Evolutionary conservation across 208 protist species (phyloP), one percentile per base, ranked within the genome.

Genomic region (Leishmania turanica): DNA sequence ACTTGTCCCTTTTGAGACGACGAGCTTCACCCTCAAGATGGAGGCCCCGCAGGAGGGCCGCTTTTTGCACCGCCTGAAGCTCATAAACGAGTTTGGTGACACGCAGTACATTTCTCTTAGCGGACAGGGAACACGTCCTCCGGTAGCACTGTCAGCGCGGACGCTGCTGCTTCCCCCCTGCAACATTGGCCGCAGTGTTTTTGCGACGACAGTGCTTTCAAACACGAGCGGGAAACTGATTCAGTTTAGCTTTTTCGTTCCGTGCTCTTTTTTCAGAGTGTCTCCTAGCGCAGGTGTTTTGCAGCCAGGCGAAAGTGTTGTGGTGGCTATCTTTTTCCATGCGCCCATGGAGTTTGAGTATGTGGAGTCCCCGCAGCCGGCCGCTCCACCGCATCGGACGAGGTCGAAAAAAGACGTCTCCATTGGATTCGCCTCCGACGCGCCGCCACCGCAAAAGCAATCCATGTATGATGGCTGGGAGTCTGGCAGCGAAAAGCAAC

Each of bases 1-100:
- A n/a, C 77, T 86, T 8, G 73, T 68, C 31, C 82, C 82, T 11
- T 60, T 64, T 54, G 82, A 86, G 64, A 86, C 73, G 11, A 72
- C 74, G 0, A 71, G 51, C 45, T 86, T 86, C 56, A 80, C 60
- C 1, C 34, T 86, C 24, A 79, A 80, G 47, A 69, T 86, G 13
- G 82, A 82, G 49, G 77, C 78, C 34, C 82, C 82, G 8, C 82
- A 86, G 42, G 80, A 80, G 49, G 82, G 82, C 1, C 77, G 82
- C 8, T 86, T 86, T 82, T 86, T 75, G 31, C 82, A 86, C 34
- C 72, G 78, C 27, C 45, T 87, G 66, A 75, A 79, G 56, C 51
- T 84, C 77, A 65, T 78, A 21, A 85, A 84, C 70, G 82, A 86
- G 77, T 86, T 84, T 75, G 81, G 85, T 1, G 85, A 88, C 68